Evolutionary conservation across 2,329 filamentous ascomycete genomes (phyloP), one percentile per base, ranked within the genome.

Genomic region (Trichoderma simmonsii): DNA sequence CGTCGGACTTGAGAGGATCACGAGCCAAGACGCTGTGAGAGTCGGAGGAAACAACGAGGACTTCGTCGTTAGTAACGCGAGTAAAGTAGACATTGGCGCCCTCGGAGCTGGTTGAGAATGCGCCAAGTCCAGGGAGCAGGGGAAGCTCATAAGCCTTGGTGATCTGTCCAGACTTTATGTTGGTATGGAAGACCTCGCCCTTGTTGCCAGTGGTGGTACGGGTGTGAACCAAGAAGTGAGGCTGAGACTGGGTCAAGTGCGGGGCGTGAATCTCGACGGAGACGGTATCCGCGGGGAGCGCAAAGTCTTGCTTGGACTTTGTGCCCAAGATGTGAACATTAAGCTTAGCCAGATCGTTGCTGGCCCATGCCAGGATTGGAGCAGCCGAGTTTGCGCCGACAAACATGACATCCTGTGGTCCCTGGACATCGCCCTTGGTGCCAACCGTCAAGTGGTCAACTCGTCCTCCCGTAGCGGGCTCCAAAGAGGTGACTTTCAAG

Each of bases 71-170:
- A 0, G 93, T 94, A 73, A 96, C 86, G 72, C 95, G 90, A 2
- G 93, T 95, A 80, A 98, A 97, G 83, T 94, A 98, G 8, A 97
- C 91, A 77, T 96, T 95, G 24, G 92, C 90, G 72, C 91, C 92
- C 54, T 89, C 88, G 2, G 90, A 93, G 81, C 92, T 96, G 0
- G 90, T 91, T 0, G 94, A 92, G 79, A 98, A 93, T 1, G 92
- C 89, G 28, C 94, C 94, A 54, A 84, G 85, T 1, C 92, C 93
- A 28, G 87, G 81, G 24, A 94, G 81, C 67, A 89, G 89, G 0
- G 95, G 93, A 14, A 98, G 85, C 32, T 91, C 89, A 79, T 97
- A 97, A 0, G 92, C 92, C 80, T 93, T 94, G n/a, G 86, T 87
- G 32, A 95, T 87, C 21, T 86, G 87, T 69, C 86, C 88, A 72